Percentiles rank a stretch among this genome's conserved stretches.
Evolutionary conservation across 352 stramenopile species (phyloP).

Genomic region (Globisporangium middletonii): DNA sequence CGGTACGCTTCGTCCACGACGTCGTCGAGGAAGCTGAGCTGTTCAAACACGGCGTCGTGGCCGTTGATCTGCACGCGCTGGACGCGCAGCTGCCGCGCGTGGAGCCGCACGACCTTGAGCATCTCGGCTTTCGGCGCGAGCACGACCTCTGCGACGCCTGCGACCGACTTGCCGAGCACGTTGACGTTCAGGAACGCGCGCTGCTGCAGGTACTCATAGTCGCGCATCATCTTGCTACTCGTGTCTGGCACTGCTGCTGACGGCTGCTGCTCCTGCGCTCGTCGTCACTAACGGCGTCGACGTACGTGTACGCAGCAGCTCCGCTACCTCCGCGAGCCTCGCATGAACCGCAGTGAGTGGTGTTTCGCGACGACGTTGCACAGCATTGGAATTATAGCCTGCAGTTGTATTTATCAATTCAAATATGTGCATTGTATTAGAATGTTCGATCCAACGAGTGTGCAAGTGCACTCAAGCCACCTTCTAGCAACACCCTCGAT

Average conservation of each 20-base stretch:
- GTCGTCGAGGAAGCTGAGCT: constrained; percentile 72
- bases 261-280: too few relatives aligned
- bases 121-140: constrained; percentile 51
- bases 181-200: constrained; percentile 71
- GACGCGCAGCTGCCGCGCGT: constrained; percentile 71
- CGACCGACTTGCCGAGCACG: constrained; percentile 52
- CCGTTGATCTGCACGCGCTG: constrained; percentile 49
- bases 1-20: constrained; percentile 77
- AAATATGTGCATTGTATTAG: neutral
- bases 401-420: neutral
- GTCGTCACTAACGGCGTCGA: too few relatives aligned
- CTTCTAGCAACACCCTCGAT: neutral
- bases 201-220: constrained; percentile 86
- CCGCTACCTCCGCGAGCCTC: too few relatives aligned
- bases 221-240: constrained; percentile 51
- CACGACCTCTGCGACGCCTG: constrained; percentile 64
- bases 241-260: too few relatives aligned
- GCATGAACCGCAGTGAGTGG: too few relatives aligned
- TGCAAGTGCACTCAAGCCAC: neutral
- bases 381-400: neutral
- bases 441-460: neutral
- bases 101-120: constrained; percentile 57
- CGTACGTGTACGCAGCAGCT: too few relatives aligned
- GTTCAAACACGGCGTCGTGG: constrained; percentile 55
- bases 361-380: neutral